Evolutionary conservation across 2,329 filamentous ascomycete species (phyloP), one percentile per base, ranked within the genome.

Genomic region (Cercospora sojina): DNA sequence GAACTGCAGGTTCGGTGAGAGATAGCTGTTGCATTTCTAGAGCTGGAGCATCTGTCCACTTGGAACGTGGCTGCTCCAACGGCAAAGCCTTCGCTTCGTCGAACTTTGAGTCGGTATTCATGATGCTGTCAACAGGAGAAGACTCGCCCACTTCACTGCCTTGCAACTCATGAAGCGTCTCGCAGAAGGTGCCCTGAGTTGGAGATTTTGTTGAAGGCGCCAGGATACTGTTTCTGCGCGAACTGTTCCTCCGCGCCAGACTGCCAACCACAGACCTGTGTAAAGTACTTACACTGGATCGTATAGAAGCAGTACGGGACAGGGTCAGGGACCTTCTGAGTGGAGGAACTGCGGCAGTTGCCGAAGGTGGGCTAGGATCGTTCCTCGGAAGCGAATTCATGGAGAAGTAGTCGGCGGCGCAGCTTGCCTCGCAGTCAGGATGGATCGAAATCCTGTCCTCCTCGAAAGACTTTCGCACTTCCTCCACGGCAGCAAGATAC

Each of bases 351-450:
- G 70, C 68, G 38, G 70, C 62, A 57, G 70, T 68, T 51, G 64
- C 66, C 31, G 73, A 41, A 49, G 63, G 66, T 23, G 64, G 27
- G 31, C 71, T 66, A 7, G 69, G 69, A 3, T 64, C 63, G n/a
- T 67, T 65, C 8, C 71, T 57, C 7, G 70, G 71, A n/a, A 71
- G 49, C n/a, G 67, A 38, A n/a, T 68, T 68, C 56, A 68, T 66
- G 12, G 72, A 67, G 67, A 79, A 77, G 66, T 75, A 78, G 53
- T 73, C 78, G 69, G 69, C 73, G 63, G 71, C 76, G 72, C 78
- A 79, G 43, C 81, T 78, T 23, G 77, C 78, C 59, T 83, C 79
- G 66, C 82, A 84, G 58, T 84, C 82, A 2, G 82, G 82, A 51
- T 80, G 76, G 9, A 83, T 82, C 1, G 74, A 73, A 18, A 74